phyloP scores from a whole-genome alignment of 805 yeast genomes.

The Yamadazyma sp. region DNA sequence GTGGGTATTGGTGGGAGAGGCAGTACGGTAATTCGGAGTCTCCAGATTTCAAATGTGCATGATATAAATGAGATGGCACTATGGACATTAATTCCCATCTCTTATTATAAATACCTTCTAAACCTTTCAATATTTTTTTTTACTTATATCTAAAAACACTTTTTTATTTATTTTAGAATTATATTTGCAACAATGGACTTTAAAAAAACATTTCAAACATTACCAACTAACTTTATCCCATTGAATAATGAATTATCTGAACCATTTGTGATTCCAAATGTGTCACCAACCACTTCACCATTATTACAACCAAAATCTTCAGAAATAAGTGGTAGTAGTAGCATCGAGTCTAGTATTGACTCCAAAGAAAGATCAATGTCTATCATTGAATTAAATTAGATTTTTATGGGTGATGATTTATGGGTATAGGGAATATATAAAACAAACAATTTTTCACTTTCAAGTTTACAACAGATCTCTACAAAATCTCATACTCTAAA shows the following conservation, averaged over 20 bases:
- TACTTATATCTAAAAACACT: no score
- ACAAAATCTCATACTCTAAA: no score
- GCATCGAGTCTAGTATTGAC: slow-evolving; percentile 6
- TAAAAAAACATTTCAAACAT: slow-evolving; percentile 10
- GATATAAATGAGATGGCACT: no score
- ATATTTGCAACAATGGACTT: slow-evolving; percentile 11
- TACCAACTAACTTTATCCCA: slow-evolving; percentile 41
- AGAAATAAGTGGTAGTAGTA: no score
- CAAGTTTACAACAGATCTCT: no score
- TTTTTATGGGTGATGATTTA: not conserved
- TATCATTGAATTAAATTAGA: slow-evolving; percentile 22
- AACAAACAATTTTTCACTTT: no score
- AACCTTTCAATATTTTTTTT: no score
- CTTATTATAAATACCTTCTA: no score
- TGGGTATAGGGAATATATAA: not conserved
- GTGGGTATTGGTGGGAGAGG: not conserved
- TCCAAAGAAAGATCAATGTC: slow-evolving; percentile 20
- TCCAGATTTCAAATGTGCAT: slow-evolving; percentile 2
- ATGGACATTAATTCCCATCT: slow-evolving; percentile 9
- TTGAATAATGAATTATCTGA: slow-evolving; percentile 54
- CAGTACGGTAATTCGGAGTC: slow-evolving; percentile 5
- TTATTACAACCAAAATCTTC: slow-evolving; percentile 7
- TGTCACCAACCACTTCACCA: slow-evolving; percentile 34
- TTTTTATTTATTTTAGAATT: no score
- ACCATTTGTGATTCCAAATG: slow-evolving; percentile 64